Conservation (phyloP, 139 green algal genomes). For the Chlorella ohadii region DNA sequence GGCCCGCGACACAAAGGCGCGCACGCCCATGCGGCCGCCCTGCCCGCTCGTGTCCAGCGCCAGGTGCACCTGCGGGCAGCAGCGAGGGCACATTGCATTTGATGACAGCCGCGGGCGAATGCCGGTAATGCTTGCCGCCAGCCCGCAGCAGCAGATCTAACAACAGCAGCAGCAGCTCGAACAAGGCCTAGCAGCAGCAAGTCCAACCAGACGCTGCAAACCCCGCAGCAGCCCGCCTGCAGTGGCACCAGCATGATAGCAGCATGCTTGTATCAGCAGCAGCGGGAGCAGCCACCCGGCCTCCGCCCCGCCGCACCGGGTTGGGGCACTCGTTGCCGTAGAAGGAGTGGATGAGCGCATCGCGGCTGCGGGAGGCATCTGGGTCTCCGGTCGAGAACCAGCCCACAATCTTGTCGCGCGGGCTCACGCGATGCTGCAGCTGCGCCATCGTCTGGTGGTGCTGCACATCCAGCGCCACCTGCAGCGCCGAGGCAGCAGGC, state of each 20-base stretch:
- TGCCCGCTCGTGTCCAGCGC: constrained; percentile 85
- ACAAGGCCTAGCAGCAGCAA: too few species aligned
- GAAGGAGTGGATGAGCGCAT: constrained; percentile 94
- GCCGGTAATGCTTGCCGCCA: too few species aligned
- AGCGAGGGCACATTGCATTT: too few species aligned
- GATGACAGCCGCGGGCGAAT: too few species aligned
- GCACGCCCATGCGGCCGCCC: constrained; percentile 61
- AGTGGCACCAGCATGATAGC: too few species aligned
- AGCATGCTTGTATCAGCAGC: constrained; percentile 2
- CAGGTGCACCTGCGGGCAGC: constrained; percentile 68
- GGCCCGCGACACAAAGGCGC: constrained; percentile 76
- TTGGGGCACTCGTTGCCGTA: constrained; percentile 77
- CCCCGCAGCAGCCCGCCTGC: too few species aligned
- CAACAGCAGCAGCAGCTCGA: too few species aligned
- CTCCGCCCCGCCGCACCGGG: constrained; percentile 31
- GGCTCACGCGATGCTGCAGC: constrained; percentile 89
- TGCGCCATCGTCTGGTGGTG: constrained; percentile 95
- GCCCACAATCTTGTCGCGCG: constrained; percentile 87
- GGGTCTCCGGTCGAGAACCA: constrained; percentile 91
- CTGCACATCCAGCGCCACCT: constrained; percentile 94
- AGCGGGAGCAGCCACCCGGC: neutral
- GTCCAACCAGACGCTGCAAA: too few species aligned
- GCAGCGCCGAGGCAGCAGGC: neutral
- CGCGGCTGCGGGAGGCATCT: constrained; percentile 53
- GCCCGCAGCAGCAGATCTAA: too few species aligned